Evolutionary conservation across 1,284 basidiomycete species (phyloP).

Genomic region (Trametes versicolor): DNA sequence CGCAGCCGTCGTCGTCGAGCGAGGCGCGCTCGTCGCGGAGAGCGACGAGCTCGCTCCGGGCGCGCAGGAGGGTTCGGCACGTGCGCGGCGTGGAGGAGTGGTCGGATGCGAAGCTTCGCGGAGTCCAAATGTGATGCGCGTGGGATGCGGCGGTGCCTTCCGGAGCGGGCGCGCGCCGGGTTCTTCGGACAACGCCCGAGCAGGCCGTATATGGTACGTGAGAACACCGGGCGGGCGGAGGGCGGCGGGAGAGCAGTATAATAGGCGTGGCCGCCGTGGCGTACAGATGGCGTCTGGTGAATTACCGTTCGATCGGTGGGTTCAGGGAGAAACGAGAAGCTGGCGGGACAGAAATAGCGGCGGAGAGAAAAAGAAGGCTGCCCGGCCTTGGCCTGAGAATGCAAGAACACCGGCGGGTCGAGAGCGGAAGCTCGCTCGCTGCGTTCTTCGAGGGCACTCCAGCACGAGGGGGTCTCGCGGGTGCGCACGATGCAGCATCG

Average conservation of each 20-base stretch:
- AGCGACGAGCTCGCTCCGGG: neutral
- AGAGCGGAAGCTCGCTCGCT: slow-evolving; percentile 12
- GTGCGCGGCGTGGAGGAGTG: neutral
- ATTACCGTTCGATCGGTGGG: neutral
- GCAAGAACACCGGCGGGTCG: slow-evolving; percentile 9
- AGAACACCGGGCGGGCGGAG: slow-evolving; percentile 4
- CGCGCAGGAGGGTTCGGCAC: neutral
- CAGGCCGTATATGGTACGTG: neutral
- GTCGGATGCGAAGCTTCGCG: slow-evolving; percentile 16
- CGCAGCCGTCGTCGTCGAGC: neutral
- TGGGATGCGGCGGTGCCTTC: slow-evolving; percentile 8
- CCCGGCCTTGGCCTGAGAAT: slow-evolving; percentile 14
- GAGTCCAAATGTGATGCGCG: slow-evolving; percentile 15
- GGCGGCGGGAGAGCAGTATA: neutral
- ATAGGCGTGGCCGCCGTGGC: slow-evolving; percentile 5
- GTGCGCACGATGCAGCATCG: neutral
- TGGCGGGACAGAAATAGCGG: slow-evolving; percentile 13
- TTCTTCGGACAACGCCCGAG: neutral
- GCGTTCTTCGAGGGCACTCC: slow-evolving; percentile 7
- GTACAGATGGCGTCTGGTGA: neutral
- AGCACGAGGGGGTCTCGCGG: slow-evolving; percentile 10
- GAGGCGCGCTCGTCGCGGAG: neutral
- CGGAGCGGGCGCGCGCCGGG: neutral
- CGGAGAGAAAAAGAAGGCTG: slow-evolving; percentile 9
- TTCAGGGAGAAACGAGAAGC: neutral